These are phyloP conservation scores for slime mould (Dictyostelium discoideum) DNA, from an alignment of 78 protist genomes.

Conservation along the genomic window dicty_2.7 NC_007088.5:5060001-5060500, in stretches of 20 bases:
- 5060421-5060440: not conserved
- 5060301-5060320: constrained; percentile 13
- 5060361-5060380: constrained; percentile 12
- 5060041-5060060: not conserved
- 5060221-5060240: constrained; percentile 37
- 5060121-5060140: constrained; percentile 13
- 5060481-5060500: constrained; percentile 70
- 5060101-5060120: not conserved
- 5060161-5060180: constrained; percentile 34
- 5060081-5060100: no score
- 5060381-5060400: not conserved
- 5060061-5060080: not conserved
- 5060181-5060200: constrained; percentile 17
- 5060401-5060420: not conserved
- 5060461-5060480: constrained; percentile 13
- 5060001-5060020: not conserved
- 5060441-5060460: not conserved
- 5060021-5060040: constrained; percentile 2
- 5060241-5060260: constrained; percentile 37
- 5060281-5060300: constrained; percentile 25
- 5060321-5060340: constrained; percentile 16
- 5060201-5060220: constrained; percentile 6
- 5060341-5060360: constrained; percentile 40
- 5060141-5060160: not conserved
- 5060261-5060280: not conserved